A percentile compares a stretch with the other conserved stretches of the same genome.
phyloP scores from a whole-genome alignment of 2,329 filamentous ascomycete genomes.

The Venturia carpophila region DNA sequence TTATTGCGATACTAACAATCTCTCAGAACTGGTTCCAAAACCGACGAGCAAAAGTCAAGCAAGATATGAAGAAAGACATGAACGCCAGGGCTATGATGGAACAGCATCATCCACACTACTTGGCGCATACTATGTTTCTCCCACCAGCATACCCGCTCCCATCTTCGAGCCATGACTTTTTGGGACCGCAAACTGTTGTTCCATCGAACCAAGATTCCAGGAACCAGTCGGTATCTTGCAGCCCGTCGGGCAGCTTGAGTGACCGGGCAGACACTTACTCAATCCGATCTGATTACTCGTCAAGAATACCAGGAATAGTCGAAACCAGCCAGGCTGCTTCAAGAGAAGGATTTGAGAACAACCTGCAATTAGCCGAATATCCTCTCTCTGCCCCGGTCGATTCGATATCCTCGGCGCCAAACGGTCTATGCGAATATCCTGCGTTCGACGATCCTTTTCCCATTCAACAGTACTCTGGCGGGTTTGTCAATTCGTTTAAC shows the following conservation, averaged over 20 bases:
- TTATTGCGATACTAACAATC: constrained; percentile 26
- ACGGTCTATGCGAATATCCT: neutral
- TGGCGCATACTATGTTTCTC: neutral
- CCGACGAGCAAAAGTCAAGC: constrained; percentile 45
- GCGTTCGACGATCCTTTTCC: neutral
- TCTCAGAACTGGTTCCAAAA: constrained; percentile 48
- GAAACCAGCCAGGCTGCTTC: neutral
- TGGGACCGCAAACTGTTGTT: neutral
- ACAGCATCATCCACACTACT: constrained; percentile 8
- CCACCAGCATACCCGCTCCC: constrained; percentile 2
- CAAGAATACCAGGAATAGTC: neutral
- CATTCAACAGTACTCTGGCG: neutral
- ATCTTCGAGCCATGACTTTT: constrained; percentile 1
- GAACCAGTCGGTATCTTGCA: neutral
- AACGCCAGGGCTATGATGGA: constrained; percentile 26
- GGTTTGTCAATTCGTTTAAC: neutral
- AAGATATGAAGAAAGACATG: constrained; percentile 42
- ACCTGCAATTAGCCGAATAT: neutral
- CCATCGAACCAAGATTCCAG: constrained; percentile 8
- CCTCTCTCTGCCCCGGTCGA: neutral
- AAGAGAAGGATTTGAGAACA: neutral
- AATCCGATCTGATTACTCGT: neutral
- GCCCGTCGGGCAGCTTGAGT: neutral
- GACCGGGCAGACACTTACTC: neutral
- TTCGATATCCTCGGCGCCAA: neutral